Evolutionary conservation across 805 yeast species (phyloP), one percentile per base, ranked within the genome.

Genomic region (Sugiyamaella boreocaroliniensis): DNA sequence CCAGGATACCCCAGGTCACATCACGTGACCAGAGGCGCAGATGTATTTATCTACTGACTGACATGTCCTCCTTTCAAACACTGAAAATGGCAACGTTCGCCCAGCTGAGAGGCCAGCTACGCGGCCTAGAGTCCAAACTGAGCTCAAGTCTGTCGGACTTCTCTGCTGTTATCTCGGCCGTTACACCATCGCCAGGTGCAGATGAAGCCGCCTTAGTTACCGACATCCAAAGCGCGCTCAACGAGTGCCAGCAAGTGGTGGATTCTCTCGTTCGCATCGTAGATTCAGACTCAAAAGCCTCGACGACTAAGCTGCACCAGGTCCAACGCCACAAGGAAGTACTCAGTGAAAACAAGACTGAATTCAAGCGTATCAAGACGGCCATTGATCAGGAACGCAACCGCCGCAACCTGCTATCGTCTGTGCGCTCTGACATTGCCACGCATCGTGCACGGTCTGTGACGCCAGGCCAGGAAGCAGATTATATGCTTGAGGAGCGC

Each of bases 351-450:
- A 90, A 87, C 68, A 74, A 78, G 68, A 67, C 73, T 50, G 85
- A 82, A 56, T 85, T 79, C 61, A 69, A 71, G 43, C 78, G 86
- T 57, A 78, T 92, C 47, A 71, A 78, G 56, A 66, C 73, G 3
- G 72, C 80, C 6, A 79, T 86, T 43, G 71, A 76, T 55, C 89
- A 86, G 61, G 96, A 86, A 62, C 79, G 96, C 48, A 83, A 86
- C 66, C 76, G 90, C 56, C 69, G 80, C 60, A 89, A 89, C 59
- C 70, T 93, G 34, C 70, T 92, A 45, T 79, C 82, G 47, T 80
- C 83, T 54, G 95, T 92, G 16, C 79, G 90, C 59, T 75, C 81
- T 15, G 97, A 92, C 64, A 85, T 92, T 45, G 83, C 85, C 51
- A 80, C 81, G 29, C 77, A 82, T 47, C 70, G 77, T 45, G 66